Conservation (phyloP, 495 filamentous ascomycete genomes). For the Hypoxylon fuscum region DNA sequence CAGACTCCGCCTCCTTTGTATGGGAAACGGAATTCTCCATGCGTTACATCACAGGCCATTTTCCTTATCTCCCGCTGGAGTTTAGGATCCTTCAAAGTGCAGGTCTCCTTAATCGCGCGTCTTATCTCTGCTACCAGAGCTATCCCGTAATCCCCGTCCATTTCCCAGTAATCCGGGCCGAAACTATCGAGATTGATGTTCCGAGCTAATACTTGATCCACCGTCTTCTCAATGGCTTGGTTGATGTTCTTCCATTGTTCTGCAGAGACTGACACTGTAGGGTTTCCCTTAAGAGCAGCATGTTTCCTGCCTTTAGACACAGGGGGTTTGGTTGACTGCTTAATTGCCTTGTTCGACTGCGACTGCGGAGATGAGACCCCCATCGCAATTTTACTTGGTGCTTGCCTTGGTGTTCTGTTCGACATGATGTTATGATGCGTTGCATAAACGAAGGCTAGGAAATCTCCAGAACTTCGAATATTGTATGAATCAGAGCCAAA, state of each 20-base stretch:
- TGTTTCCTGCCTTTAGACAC: slow-evolving; percentile 15
- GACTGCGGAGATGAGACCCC: background rate
- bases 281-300: slow-evolving; percentile 4
- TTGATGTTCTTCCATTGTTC: slow-evolving; percentile 28
- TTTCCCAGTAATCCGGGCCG: slow-evolving; percentile 21
- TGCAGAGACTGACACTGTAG: slow-evolving; percentile 1
- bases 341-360: background rate
- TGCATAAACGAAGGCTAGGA: background rate
- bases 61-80: slow-evolving; percentile 10
- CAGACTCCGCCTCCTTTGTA: slow-evolving; percentile 12
- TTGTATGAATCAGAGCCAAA: background rate
- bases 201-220: slow-evolving; percentile 11
- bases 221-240: slow-evolving; percentile 24
- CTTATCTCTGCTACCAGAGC: slow-evolving; percentile 24
- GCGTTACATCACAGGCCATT: slow-evolving; percentile 13
- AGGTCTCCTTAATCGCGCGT: slow-evolving; percentile 12
- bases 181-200: slow-evolving; percentile 16
- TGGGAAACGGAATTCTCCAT: slow-evolving; percentile 13
- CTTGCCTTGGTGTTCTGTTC: background rate
- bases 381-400: background rate
- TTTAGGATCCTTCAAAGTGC: slow-evolving; percentile 12
- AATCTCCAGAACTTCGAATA: background rate
- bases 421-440: background rate
- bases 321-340: background rate
- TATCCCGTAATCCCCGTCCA: slow-evolving; percentile 20